phyloP scores from a whole-genome alignment of 2,329 filamentous ascomycete genomes.

The Colletotrichum siamense region DNA sequence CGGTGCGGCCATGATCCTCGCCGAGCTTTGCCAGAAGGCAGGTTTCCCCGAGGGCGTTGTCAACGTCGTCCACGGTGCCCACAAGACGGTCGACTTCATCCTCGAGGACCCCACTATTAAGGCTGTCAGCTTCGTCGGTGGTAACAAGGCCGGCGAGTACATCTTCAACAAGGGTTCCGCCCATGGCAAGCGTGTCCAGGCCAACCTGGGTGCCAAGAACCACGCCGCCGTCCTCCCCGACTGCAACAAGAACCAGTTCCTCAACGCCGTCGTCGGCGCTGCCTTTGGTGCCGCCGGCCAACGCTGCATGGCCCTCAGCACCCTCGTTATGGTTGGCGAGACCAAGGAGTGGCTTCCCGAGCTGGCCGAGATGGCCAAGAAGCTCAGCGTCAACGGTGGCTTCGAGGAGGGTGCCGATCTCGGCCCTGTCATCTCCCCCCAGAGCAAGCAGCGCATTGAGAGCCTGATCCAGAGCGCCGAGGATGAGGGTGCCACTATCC shows the following conservation, averaged over 20 bases:
- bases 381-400: constrained; percentile 77
- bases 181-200: constrained; percentile 88
- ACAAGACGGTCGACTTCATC: constrained; percentile 85
- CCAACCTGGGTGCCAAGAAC: constrained; percentile 89
- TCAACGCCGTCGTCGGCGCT: constrained; percentile 83
- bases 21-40: constrained; percentile 79
- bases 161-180: constrained; percentile 80
- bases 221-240: constrained; percentile 84
- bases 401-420: constrained; percentile 83
- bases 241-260: constrained; percentile 88
- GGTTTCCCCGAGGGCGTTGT: constrained; percentile 83
- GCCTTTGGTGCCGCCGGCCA: constrained; percentile 87
- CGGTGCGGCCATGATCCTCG: constrained; percentile 84
- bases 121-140: constrained; percentile 85
- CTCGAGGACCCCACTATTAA: constrained; percentile 86
- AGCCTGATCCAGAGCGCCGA: constrained; percentile 77
- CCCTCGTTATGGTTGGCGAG: constrained; percentile 83
- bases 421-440: constrained; percentile 80
- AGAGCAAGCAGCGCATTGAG: constrained; percentile 82
- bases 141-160: constrained; percentile 89
- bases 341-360: constrained; percentile 84
- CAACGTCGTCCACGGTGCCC: constrained; percentile 82
- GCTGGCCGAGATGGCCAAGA: constrained; percentile 76
- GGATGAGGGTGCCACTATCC: constrained; percentile 79
- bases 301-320: constrained; percentile 86